phyloP scores from a whole-genome alignment of 768 basidiomycete genomes.

The Mycena crocata region DNA sequence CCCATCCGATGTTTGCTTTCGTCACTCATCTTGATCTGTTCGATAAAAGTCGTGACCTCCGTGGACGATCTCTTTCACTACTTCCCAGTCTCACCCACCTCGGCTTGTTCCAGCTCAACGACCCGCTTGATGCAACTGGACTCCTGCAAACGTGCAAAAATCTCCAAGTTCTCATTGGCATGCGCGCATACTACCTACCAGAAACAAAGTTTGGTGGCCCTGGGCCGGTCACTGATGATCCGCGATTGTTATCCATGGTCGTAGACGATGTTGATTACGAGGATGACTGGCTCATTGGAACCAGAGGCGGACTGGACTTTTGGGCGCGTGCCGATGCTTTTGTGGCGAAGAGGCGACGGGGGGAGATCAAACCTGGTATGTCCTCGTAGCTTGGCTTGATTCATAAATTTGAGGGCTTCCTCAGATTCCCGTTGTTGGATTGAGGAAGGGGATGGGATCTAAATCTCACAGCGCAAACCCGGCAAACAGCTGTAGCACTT shows the following conservation, averaged over 20 bases:
- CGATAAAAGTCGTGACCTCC: too few relatives aligned
- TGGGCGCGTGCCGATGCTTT: slow-evolving; percentile 4
- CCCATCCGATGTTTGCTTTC: neutral
- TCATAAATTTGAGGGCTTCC: neutral
- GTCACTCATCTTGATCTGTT: slow-evolving; percentile 17
- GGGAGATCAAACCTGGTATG: slow-evolving; percentile 10
- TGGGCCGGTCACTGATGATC: too few relatives aligned
- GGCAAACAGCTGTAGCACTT: too few relatives aligned
- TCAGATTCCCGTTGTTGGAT: slow-evolving; percentile 20
- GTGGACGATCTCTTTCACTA: neutral
- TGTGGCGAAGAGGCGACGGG: slow-evolving; percentile 2
- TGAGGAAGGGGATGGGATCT: slow-evolving; percentile 11
- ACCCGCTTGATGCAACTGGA: too few relatives aligned
- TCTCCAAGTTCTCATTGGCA: neutral
- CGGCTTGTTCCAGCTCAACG: neutral
- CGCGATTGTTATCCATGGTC: neutral
- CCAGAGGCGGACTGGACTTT: neutral
- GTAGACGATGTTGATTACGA: neutral
- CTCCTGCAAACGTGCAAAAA: neutral
- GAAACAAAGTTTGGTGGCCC: neutral
- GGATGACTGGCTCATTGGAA: neutral
- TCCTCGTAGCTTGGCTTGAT: neutral
- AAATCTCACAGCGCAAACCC: too few relatives aligned
- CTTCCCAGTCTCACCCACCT: neutral
- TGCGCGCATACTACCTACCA: neutral